Conservation (phyloP, 768 basidiomycete species). For the Zangia roseola region DNA sequence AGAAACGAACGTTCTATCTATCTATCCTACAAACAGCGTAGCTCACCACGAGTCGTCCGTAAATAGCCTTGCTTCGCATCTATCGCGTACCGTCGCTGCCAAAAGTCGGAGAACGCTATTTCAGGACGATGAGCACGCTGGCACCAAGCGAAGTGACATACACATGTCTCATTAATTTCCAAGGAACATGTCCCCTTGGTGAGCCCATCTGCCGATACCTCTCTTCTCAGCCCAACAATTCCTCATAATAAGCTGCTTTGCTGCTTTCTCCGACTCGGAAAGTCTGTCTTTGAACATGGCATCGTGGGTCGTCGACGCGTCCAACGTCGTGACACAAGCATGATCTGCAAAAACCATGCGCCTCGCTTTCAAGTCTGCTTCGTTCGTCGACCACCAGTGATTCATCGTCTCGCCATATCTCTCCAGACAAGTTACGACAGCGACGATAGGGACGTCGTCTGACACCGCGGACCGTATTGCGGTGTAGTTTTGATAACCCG, state of each 20-base stretch:
- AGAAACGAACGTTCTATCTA: conserved; percentile 14
- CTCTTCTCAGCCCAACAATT: conserved; percentile 29
- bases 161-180: conserved; percentile 27
- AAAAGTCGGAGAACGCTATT: neutral
- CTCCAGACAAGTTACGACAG: conserved; percentile 32
- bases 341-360: conserved; percentile 38
- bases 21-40: conserved; percentile 14
- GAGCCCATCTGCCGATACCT: conserved; percentile 19
- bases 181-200: conserved; percentile 26
- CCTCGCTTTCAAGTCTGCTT: conserved; percentile 30
- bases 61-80: neutral
- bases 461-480: conserved; percentile 29
- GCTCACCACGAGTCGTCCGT: conserved; percentile 3
- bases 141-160: conserved; percentile 15
- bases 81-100: neutral
- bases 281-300: conserved; percentile 23
- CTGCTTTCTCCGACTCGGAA: conserved; percentile 17
- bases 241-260: conserved; percentile 25
- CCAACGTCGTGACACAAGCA: conserved; percentile 40
- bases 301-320: conserved; percentile 15
- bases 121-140: neutral
- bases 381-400: conserved; percentile 41
- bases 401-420: conserved; percentile 31
- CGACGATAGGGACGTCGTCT: conserved; percentile 32
- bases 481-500: conserved; percentile 26